These are phyloP conservation scores for Neckera pumila DNA, from an alignment of 225 moss, liverwort and hornwort genomes.

Conservation along the genomic window DNA sequence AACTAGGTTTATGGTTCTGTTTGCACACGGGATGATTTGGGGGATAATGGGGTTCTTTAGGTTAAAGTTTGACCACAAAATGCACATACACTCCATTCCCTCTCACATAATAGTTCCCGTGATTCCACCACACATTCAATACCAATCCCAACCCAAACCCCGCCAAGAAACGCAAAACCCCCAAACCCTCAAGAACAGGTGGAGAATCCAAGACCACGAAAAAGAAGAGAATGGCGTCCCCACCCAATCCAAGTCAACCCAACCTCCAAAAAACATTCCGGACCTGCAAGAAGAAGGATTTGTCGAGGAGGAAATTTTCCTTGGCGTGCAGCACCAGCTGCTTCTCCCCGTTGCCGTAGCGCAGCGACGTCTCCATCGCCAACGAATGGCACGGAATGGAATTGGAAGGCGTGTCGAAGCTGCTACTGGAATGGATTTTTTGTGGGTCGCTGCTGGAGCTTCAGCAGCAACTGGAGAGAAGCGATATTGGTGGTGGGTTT, in stretches of 20 bases:
- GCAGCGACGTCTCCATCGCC: conserved; percentile 88
- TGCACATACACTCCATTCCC: not conserved
- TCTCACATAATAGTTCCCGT: not conserved
- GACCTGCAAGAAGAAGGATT: conserved; percentile 73
- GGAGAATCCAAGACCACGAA: not conserved
- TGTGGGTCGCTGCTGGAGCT: not conserved
- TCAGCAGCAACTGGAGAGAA: not conserved
- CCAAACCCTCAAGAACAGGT: too few species aligned
- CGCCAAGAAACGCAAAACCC: not conserved
- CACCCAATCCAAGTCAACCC: not conserved
- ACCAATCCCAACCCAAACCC: not conserved
- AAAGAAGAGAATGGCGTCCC: too few species aligned
- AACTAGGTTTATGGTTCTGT: too few species aligned
- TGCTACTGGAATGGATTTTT: not conserved
- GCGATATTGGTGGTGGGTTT: not conserved
- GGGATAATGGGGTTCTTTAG: too few species aligned
- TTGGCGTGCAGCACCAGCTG: conserved; percentile 81
- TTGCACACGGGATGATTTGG: too few species aligned
- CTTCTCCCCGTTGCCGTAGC: conserved; percentile 58
- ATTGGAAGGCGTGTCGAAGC: not conserved
- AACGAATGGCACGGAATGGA: not conserved
- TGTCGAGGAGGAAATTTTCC: conserved; percentile 82
- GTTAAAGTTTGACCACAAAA: not conserved
- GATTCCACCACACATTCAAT: not conserved
- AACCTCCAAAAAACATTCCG: not conserved